Base-by-base conservation (phyloP, 164 flowering plant species). In the Annona cherimola region DNA sequence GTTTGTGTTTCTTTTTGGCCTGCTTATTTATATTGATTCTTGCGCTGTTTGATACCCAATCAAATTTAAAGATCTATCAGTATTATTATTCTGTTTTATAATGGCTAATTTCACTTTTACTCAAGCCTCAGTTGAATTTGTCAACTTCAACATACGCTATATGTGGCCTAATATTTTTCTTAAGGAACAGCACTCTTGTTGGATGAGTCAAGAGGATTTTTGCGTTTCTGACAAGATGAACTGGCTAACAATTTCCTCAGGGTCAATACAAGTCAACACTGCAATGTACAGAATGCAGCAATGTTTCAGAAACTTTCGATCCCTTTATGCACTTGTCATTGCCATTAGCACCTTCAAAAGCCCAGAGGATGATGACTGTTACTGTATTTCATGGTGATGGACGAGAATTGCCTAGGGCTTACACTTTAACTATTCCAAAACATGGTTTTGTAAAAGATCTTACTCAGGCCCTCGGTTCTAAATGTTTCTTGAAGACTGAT, bases 221-320 rank as follows among this genome's bases (percentile, higher is more conserved):
- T 50, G 9, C 14, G n/a, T 19, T 65, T 54, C 42, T 64, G 20
- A 20, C 16, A 65, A 73, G 3, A 12, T 42, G 39, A 41, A 65
- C 59, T 62, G 57, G 66, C 65, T 62, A 60, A 12, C 46, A 61
- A 69, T 71, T 60, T 75, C 63, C 44, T 69, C 89, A 93, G 98
- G 98, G 98, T 73, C 98, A 94, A 84, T 94, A 89, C 61, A 94
- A 92, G 70, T 94, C 97, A 8, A 94, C 98, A 41, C 78, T 94
- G 80, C 89, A 90, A 67, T 94, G 98, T 81, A 95, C 98, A 43
- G 79, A 61, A 73, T 94, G 98, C 77, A 76, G 82, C 76, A 92
- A 92, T 77, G 84, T 94, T 68, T 94, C 98, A 41, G 89, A 92
- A 45, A 92, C 98, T 63, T 94, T 94, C 80, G 97, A 94, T 69